phyloP scores from a whole-genome alignment of 805 yeast genomes.

The Saturnispora silvae region DNA sequence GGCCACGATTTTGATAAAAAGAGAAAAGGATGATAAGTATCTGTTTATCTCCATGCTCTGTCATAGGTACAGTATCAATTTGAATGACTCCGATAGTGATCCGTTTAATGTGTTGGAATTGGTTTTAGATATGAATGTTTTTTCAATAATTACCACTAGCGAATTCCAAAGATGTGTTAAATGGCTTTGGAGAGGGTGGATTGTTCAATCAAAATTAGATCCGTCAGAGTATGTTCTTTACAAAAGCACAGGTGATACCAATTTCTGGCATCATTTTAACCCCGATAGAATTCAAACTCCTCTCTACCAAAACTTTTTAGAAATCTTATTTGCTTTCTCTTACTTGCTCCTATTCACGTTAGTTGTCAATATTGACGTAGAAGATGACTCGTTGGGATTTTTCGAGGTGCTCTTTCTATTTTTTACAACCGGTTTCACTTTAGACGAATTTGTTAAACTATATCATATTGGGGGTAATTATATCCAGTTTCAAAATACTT shows the following conservation, averaged over 20 bases:
- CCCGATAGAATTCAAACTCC: constrained; percentile 84
- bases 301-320: constrained; percentile 64
- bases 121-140: constrained; percentile 78
- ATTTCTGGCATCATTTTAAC: constrained; percentile 54
- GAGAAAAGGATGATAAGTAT: constrained; percentile 45
- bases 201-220: constrained; percentile 60
- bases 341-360: constrained; percentile 54
- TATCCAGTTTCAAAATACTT: constrained; percentile 67
- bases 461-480: constrained; percentile 69
- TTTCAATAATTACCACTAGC: constrained; percentile 62
- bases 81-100: constrained; percentile 47
- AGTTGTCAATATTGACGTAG: constrained; percentile 50
- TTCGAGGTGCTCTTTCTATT: constrained; percentile 50
- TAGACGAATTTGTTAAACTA: constrained; percentile 61
- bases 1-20: constrained; percentile 61
- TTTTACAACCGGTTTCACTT: constrained; percentile 54
- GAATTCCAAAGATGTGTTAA: constrained; percentile 81
- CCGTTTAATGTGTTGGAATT: constrained; percentile 74
- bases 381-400: constrained; percentile 25
- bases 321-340: constrained; percentile 53
- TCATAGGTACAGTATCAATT: constrained; percentile 57
- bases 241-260: constrained; percentile 44
- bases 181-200: constrained; percentile 94
- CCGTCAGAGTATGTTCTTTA: constrained; percentile 61
- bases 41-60: constrained; percentile 68